Conservation (phyloP, 495 filamentous ascomycete species). For the Penicillium coprophilum region DNA sequence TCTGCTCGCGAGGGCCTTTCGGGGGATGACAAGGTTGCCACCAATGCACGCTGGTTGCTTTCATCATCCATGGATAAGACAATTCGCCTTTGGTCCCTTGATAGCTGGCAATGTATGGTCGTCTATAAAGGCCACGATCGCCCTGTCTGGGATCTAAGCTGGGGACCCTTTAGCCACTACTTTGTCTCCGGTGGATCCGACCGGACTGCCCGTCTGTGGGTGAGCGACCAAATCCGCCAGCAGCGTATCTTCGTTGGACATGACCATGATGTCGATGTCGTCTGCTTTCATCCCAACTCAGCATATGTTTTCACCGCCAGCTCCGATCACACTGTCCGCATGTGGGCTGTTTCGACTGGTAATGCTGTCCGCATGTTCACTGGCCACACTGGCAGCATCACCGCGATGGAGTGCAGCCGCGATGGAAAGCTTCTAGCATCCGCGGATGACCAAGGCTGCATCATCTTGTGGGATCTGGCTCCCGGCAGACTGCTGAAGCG, state of each 20-base stretch:
- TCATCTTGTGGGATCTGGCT: constrained; percentile 89
- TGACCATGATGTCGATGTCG: constrained; percentile 78
- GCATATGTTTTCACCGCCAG: constrained; percentile 89
- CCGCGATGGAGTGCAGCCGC: constrained; percentile 76
- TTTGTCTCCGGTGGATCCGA: constrained; percentile 86
- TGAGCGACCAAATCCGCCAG: constrained; percentile 86
- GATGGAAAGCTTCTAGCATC: constrained; percentile 85
- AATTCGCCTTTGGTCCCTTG: constrained; percentile 88
- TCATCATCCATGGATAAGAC: constrained; percentile 86
- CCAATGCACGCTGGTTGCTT: constrained; percentile 70
- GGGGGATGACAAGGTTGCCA: constrained; percentile 51
- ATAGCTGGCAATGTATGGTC: constrained; percentile 84
- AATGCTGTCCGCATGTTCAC: constrained; percentile 87
- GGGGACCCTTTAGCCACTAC: constrained; percentile 94
- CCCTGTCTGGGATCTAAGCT: constrained; percentile 82
- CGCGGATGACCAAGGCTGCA: constrained; percentile 79
- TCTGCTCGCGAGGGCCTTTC: constrained; percentile 48
- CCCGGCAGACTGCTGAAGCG: constrained; percentile 81
- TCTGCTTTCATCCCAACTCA: constrained; percentile 90
- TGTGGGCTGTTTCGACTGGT: constrained; percentile 92
- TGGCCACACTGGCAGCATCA: constrained; percentile 83
- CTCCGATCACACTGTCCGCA: constrained; percentile 85
- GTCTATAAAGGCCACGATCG: constrained; percentile 89
- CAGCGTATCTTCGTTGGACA: constrained; percentile 88
- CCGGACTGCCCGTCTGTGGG: constrained; percentile 86